Evolutionary conservation across 2,329 filamentous ascomycete species (phyloP).

Genomic region (Neofusicoccum cordaticola): DNA sequence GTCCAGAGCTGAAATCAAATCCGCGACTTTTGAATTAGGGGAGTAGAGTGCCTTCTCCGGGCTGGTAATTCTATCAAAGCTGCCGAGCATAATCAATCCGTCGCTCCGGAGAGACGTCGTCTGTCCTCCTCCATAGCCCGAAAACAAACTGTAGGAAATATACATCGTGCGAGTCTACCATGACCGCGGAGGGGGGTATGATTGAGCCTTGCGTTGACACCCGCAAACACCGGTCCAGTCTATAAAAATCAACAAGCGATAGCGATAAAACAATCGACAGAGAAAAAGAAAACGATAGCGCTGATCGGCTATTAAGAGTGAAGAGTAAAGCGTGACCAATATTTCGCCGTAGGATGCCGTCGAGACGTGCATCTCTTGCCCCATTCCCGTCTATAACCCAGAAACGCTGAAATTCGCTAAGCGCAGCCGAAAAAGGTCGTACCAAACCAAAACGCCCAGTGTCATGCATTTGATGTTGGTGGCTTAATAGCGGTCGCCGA

Average conservation of each 20-base stretch:
- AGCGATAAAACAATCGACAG: constrained; percentile 8
- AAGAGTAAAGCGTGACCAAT: constrained; percentile 16
- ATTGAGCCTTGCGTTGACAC: constrained; percentile 16
- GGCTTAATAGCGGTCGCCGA: constrained; percentile 34
- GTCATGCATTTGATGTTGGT: constrained; percentile 11
- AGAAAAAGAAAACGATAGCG: constrained; percentile 14
- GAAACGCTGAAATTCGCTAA: constrained; percentile 15
- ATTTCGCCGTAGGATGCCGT: constrained; percentile 9
- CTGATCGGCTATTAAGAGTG: constrained; percentile 8
- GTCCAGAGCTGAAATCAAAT: neutral
- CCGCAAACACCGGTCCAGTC: constrained; percentile 17
- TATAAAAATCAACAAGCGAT: constrained; percentile 14
- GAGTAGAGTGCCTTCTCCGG: constrained; percentile 14
- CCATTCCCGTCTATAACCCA: constrained; percentile 17
- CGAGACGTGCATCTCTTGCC: neutral
- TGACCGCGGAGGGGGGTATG: constrained; percentile 16
- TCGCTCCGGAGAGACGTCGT: neutral
- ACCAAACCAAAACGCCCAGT: constrained; percentile 15
- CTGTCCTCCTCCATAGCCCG: neutral
- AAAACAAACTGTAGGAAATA: constrained; percentile 5
- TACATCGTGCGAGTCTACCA: constrained; percentile 17
- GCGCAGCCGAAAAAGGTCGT: constrained; percentile 16
- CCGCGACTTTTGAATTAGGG: constrained; percentile 12
- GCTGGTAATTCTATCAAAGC: constrained; percentile 5
- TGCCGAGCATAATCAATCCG: constrained; percentile 7